A percentile compares a stretch with the other conserved stretches of the same genome.
phyloP scores from a whole-genome alignment of 768 basidiomycete genomes.

The Phlebiopsis flavidoalba region DNA sequence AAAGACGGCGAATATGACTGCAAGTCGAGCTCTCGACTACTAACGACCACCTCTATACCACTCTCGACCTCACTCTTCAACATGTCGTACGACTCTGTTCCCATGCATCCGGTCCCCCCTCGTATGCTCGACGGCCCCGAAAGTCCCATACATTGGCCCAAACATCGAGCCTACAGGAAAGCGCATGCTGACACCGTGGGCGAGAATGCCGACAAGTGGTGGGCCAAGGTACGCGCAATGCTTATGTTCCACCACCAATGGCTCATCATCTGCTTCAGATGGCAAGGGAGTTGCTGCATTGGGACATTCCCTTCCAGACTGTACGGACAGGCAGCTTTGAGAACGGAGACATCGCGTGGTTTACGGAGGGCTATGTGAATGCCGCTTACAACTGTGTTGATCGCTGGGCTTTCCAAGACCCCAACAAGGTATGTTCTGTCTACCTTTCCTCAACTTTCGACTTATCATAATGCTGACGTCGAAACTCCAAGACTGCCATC shows the following conservation, averaged over 20 bases:
- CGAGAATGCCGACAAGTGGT: constrained; percentile 77
- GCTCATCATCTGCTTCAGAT: constrained; percentile 30
- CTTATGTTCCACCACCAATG: background rate
- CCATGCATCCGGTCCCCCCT: constrained; percentile 70
- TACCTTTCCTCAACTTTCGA: no score
- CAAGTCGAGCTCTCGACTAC: no score
- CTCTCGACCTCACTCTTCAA: no score
- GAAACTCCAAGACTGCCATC: constrained; percentile 67
- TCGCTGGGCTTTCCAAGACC: constrained; percentile 89
- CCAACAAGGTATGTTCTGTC: constrained; percentile 54
- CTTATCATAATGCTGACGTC: background rate
- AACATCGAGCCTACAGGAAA: constrained; percentile 60
- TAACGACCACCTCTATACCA: no score
- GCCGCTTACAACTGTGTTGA: constrained; percentile 98
- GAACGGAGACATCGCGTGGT: constrained; percentile 90
- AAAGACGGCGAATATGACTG: no score
- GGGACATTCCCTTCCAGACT: constrained; percentile 87
- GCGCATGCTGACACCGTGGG: constrained; percentile 73
- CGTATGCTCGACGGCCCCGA: constrained; percentile 61
- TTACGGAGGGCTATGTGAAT: constrained; percentile 90
- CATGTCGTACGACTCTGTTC: no score
- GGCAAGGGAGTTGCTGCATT: constrained; percentile 74
- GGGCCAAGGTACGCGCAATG: constrained; percentile 56
- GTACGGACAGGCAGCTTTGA: constrained; percentile 80
- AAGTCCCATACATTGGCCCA: constrained; percentile 75